Percentiles rank a stretch among this genome's conserved stretches.
These are phyloP conservation scores for Teunomyces aglyptinius DNA, from an alignment of 805 yeast species.

Conservation along the genomic window DNA sequence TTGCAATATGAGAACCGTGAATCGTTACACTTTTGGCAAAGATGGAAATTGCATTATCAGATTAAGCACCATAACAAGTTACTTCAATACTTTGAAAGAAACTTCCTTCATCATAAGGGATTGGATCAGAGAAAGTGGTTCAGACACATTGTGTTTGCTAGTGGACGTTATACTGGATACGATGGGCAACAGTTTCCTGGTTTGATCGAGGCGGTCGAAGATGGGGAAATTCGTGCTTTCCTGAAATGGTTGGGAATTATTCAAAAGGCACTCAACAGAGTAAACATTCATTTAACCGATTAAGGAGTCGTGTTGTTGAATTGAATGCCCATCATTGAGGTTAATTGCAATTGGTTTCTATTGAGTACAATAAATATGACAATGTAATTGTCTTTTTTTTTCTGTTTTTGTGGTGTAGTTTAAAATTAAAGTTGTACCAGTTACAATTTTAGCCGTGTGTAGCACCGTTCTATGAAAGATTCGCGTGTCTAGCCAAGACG, in stretches of 20 bases:
- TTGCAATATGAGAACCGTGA: conserved; percentile 28
- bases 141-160: conserved; percentile 63
- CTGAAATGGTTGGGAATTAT: conserved; percentile 46
- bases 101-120: conserved; percentile 49
- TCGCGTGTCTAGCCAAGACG: too few species aligned
- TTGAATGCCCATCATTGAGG: neutral
- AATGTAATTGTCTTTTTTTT: neutral
- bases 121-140: conserved; percentile 55
- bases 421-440: neutral
- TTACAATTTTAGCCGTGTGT: neutral
- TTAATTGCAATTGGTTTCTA: neutral
- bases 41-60: conserved; percentile 28
- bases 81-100: conserved; percentile 49
- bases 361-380: neutral
- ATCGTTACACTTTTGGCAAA: conserved; percentile 35
- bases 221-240: conserved; percentile 42
- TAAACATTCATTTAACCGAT: conserved; percentile 8
- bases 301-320: neutral
- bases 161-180: conserved; percentile 51
- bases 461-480: too few species aligned
- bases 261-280: conserved; percentile 33
- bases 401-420: neutral
- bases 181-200: conserved; percentile 59
- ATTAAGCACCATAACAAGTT: conserved; percentile 36
- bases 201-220: conserved; percentile 52